Evolutionary conservation across 2,329 filamentous ascomycete genomes (phyloP).

Genomic region (Phaeoacremonium minimum): DNA sequence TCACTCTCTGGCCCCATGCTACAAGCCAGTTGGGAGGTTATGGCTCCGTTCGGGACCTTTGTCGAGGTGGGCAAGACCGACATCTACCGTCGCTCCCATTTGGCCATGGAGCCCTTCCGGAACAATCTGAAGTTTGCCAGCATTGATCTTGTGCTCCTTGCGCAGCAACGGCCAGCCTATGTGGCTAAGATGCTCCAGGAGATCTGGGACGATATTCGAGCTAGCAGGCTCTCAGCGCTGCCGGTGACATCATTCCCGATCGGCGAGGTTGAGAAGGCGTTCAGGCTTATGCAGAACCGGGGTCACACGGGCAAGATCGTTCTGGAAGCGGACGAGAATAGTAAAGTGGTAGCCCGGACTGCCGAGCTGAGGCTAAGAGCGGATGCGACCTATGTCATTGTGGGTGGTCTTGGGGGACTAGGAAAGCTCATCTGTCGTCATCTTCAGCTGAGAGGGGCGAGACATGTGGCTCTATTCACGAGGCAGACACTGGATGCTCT

Average conservation of each 20-base stretch:
- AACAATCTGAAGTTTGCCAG: constrained; percentile 7
- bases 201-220: constrained; percentile 4
- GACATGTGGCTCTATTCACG: constrained; percentile 14
- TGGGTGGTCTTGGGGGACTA: background rate
- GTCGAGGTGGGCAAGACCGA: constrained; percentile 25
- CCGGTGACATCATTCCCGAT: constrained; percentile 28
- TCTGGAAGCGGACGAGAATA: constrained; percentile 8
- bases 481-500: constrained; percentile 14
- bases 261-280: constrained; percentile 29
- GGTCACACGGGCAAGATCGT: constrained; percentile 36
- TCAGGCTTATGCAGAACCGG: constrained; percentile 36
- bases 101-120: constrained; percentile 29
- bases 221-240: constrained; percentile 16
- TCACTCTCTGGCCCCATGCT: constrained; percentile 18
- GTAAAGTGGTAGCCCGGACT: constrained; percentile 8
- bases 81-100: constrained; percentile 19
- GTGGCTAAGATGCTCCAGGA: constrained; percentile 4
- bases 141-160: constrained; percentile 5
- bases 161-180: background rate
- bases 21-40: constrained; percentile 19
- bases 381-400: constrained; percentile 10
- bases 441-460: background rate
- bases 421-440: background rate
- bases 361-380: constrained; percentile 5
- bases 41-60: constrained; percentile 23